These are phyloP conservation scores for Thyridium curvatum DNA, from an alignment of 2,329 filamentous ascomycete species.

Conservation along the genomic window DNA sequence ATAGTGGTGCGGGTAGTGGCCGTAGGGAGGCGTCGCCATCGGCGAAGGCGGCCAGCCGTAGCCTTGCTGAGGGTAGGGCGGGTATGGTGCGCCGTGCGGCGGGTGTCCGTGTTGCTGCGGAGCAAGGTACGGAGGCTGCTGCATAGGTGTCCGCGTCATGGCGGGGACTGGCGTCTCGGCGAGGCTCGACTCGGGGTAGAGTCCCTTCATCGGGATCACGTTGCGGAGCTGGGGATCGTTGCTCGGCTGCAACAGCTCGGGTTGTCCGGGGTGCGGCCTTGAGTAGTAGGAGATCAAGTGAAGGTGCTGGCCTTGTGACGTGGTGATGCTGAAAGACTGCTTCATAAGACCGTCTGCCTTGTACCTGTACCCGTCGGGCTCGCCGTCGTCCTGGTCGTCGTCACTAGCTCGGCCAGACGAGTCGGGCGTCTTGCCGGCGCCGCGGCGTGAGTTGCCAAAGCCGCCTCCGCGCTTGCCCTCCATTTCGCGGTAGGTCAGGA, in stretches of 20 bases:
- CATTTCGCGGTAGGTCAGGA: slow-evolving; percentile 97
- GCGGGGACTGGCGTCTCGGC: slow-evolving; percentile 78
- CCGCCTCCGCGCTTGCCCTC: slow-evolving; percentile 89
- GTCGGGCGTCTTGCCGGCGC: slow-evolving; percentile 73
- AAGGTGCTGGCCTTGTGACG: slow-evolving; percentile 78
- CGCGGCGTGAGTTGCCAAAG: slow-evolving; percentile 53
- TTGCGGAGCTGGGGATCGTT: slow-evolving; percentile 73
- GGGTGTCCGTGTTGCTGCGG: slow-evolving; percentile 11
- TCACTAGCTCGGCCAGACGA: slow-evolving; percentile 69
- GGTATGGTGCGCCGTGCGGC: slow-evolving; percentile 11
- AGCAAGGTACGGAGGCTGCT: slow-evolving; percentile 33
- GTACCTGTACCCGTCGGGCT: slow-evolving; percentile 87
- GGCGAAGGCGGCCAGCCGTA: slow-evolving; percentile 53
- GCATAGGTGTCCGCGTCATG: slow-evolving; percentile 70
- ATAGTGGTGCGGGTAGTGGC: slow-evolving; percentile 25
- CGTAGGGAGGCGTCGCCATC: slow-evolving; percentile 46
- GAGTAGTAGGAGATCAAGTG: slow-evolving; percentile 98
- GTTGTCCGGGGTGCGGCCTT: slow-evolving; percentile 65
- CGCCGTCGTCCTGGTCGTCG: slow-evolving; percentile 76
- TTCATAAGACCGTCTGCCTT: slow-evolving; percentile 98
- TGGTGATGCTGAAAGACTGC: slow-evolving; percentile 99
- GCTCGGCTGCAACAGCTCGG: slow-evolving; percentile 73
- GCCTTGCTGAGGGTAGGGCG: slow-evolving; percentile 30
- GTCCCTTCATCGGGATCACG: slow-evolving; percentile 83
- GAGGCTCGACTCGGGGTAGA: slow-evolving; percentile 95